Percentiles rank a stretch among this genome's conserved stretches.
phyloP scores from a whole-genome alignment of 2,329 filamentous ascomycete species.

The Pseudogymnoascus sp. region DNA sequence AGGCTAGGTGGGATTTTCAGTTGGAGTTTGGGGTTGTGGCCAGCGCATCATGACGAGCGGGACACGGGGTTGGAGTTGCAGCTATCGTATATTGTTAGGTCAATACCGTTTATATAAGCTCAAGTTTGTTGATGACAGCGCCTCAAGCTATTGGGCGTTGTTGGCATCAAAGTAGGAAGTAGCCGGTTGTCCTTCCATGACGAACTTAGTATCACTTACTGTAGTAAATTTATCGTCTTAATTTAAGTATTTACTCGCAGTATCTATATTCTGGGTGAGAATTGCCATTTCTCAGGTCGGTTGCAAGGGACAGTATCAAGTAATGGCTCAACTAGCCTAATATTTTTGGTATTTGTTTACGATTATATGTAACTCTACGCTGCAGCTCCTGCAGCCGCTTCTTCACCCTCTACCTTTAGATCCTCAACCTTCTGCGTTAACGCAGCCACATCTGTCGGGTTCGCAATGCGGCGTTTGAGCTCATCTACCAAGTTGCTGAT shows the following conservation, averaged over 20 bases:
- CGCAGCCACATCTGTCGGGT: constrained; percentile 26
- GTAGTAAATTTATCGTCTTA: background rate
- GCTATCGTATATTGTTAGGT: background rate
- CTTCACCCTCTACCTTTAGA: constrained; percentile 18
- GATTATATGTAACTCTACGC: background rate
- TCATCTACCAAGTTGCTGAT: constrained; percentile 55
- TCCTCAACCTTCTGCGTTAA: constrained; percentile 22
- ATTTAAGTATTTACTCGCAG: background rate
- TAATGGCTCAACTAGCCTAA: background rate
- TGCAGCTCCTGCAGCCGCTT: background rate
- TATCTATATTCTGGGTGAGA: background rate
- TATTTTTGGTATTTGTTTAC: background rate
- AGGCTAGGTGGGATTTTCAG: background rate
- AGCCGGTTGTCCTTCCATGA: background rate
- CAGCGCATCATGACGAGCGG: background rate
- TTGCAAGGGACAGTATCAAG: too few relatives aligned
- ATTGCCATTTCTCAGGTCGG: background rate
- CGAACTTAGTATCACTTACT: background rate
- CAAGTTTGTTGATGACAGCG: background rate
- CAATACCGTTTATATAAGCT: background rate
- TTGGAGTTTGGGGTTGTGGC: background rate
- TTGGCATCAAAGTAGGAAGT: background rate
- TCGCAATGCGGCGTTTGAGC: constrained; percentile 44
- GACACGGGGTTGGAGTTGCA: background rate
- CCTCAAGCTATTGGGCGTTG: background rate